Evolutionary conservation across 164 flowering plant genomes (phyloP).

Genomic region (Liquidambar formosana): DNA sequence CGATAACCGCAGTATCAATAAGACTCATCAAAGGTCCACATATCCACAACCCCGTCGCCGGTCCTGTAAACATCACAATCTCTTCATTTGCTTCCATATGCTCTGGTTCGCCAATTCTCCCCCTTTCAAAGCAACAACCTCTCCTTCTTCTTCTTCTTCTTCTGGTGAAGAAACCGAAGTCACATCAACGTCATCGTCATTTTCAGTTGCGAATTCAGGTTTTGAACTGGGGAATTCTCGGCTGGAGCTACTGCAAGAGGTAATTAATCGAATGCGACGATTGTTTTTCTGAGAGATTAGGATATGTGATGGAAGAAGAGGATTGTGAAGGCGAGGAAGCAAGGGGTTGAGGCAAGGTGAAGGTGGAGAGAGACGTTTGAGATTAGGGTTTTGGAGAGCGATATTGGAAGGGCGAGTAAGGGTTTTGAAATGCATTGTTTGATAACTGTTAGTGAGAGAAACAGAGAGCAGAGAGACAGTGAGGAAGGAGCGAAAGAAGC

Average conservation of each 20-base stretch:
- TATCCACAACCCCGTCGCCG: conserved; percentile 86
- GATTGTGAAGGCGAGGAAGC: neutral
- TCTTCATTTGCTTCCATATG: conserved; percentile 72
- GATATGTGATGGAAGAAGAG: neutral
- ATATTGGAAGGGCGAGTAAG: conserved; percentile 3
- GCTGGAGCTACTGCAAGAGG: conserved; percentile 23
- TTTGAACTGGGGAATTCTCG: conserved; percentile 13
- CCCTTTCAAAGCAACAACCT: conserved; percentile 13
- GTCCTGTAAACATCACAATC: conserved; percentile 81
- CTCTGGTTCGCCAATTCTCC: conserved; percentile 48
- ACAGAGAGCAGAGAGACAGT: conserved; percentile 12
- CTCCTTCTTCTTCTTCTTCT: conserved; percentile 1
- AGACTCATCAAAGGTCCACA: conserved; percentile 94
- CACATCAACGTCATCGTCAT: neutral
- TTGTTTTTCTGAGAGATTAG: neutral
- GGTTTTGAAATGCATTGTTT: conserved; percentile 19
- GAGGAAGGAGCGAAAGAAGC: neutral
- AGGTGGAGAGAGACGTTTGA: conserved; percentile 7
- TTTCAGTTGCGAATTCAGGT: neutral
- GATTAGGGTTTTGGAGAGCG: conserved; percentile 10
- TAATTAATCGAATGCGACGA: neutral
- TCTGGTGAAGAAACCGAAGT: neutral
- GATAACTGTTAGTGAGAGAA: neutral
- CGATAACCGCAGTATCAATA: conserved; percentile 91
- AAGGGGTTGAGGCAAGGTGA: neutral